These are phyloP conservation scores for Phytophthora citrophthora DNA, from an alignment of 352 stramenopile species.

Conservation along the genomic window DNA sequence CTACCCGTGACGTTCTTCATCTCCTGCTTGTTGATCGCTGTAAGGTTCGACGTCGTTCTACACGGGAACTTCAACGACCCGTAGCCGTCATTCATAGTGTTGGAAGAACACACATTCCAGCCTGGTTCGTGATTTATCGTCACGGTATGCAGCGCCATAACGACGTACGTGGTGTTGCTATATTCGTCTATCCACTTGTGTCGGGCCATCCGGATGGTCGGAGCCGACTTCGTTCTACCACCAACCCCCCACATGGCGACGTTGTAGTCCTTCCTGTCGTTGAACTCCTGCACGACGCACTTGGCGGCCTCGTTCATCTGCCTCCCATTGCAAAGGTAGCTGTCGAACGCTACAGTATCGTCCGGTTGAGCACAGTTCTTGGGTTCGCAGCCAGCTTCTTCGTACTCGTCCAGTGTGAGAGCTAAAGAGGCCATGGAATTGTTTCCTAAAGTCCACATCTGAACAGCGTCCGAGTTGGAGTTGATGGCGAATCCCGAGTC, in stretches of 20 bases:
- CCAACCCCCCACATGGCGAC: conserved; percentile 36
- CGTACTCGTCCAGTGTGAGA: conserved; percentile 29
- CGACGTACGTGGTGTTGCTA: conserved; percentile 11
- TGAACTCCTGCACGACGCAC: conserved; percentile 37
- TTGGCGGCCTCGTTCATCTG: conserved; percentile 44
- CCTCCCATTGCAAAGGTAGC: conserved; percentile 31
- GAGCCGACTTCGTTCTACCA: conserved; percentile 7
- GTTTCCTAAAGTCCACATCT: conserved; percentile 27
- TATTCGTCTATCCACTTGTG: conserved; percentile 23
- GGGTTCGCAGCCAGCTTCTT: conserved; percentile 12
- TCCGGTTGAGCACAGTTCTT: conserved; percentile 35
- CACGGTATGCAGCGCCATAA: conserved; percentile 33
- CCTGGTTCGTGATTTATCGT: conserved; percentile 25
- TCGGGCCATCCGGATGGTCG: conserved; percentile 14
- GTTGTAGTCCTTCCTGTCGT: conserved; percentile 8
- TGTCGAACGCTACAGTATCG: conserved; percentile 8
- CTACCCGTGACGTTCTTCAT: conserved; percentile 10
- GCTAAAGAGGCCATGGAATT: conserved; percentile 36
- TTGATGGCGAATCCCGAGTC: conserved; percentile 38
- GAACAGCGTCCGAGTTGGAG: conserved; percentile 2
- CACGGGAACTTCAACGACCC: conserved; percentile 46
- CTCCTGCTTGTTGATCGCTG: conserved; percentile 10
- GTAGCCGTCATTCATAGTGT: conserved; percentile 16
- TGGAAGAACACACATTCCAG: conserved; percentile 22
- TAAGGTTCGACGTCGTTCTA: conserved; percentile 20